These are phyloP conservation scores for Suillus ampliporus DNA, from an alignment of 768 basidiomycete genomes.

Conservation along the genomic window DNA sequence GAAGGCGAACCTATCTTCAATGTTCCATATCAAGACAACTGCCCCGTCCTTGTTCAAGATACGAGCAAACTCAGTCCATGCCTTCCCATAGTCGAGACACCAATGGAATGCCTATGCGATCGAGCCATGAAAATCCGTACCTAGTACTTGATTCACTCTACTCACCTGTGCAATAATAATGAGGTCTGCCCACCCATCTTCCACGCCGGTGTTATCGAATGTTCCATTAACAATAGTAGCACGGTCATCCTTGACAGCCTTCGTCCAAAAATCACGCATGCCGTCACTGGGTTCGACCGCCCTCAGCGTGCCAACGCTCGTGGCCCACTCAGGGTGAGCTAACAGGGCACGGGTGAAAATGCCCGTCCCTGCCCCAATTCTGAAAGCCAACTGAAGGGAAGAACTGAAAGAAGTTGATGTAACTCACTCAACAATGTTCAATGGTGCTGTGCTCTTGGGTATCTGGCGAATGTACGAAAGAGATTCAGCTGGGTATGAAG, in stretches of 20 bases:
- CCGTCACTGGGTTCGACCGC: conserved; percentile 87
- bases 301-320: conserved; percentile 55
- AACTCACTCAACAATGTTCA: conserved; percentile 80
- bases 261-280: conserved; percentile 77
- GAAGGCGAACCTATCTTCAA: conserved; percentile 71
- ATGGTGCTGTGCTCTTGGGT: conserved; percentile 43
- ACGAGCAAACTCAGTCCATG: conserved; percentile 76
- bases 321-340: conserved; percentile 60
- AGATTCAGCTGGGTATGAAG: conserved; percentile 75
- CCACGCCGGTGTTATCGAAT: conserved; percentile 65
- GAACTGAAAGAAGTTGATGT: neutral
- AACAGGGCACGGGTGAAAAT: conserved; percentile 87
- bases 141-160: conserved; percentile 4
- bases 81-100: conserved; percentile 80
- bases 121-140: neutral
- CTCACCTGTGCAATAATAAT: conserved; percentile 76
- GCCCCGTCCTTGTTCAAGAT: conserved; percentile 76
- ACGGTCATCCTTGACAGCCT: conserved; percentile 57
- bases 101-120: conserved; percentile 85
- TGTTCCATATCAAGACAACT: conserved; percentile 85
- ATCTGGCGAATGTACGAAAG: conserved; percentile 65
- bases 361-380: conserved; percentile 86
- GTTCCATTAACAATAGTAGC: conserved; percentile 64
- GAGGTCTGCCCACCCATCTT: conserved; percentile 77
- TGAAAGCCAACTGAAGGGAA: conserved; percentile 33